A percentile compares a stretch with the other conserved stretches of the same genome.
Conservation (phyloP, 2,329 filamentous ascomycete species). For the Talaromyces sp. region DNA sequence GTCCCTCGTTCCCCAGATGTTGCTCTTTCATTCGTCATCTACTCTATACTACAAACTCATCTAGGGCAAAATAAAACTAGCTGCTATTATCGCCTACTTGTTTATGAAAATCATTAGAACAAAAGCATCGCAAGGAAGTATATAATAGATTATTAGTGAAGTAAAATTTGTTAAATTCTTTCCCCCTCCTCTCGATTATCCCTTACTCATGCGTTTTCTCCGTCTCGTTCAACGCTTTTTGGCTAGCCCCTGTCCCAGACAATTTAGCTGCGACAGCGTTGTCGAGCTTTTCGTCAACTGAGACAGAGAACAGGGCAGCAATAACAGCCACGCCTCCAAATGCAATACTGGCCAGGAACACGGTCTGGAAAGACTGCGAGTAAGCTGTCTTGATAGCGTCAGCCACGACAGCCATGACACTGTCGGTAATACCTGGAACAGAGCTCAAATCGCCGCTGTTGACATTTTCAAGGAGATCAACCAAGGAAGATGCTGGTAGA, state of each 20-base stretch:
- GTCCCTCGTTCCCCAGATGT: no score
- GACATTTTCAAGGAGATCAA: slow-evolving; percentile 29
- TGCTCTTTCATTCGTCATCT: no score
- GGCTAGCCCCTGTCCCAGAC: not conserved
- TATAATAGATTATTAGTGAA: no score
- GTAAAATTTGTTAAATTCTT: no score
- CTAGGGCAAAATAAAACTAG: no score
- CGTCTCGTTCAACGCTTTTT: not conserved
- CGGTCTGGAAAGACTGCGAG: slow-evolving; percentile 37
- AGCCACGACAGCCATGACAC: slow-evolving; percentile 29
- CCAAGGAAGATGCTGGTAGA: slow-evolving; percentile 27
- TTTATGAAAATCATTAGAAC: no score
- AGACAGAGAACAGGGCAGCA: slow-evolving; percentile 5
- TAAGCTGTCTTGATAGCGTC: slow-evolving; percentile 37
- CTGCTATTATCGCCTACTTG: no score
- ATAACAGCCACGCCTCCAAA: slow-evolving; percentile 14
- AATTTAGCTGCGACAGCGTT: slow-evolving; percentile 8
- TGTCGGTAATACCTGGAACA: slow-evolving; percentile 30
- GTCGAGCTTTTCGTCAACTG: slow-evolving; percentile 2
- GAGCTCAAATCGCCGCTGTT: slow-evolving; percentile 24
- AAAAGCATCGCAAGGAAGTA: no score
- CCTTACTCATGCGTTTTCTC: not conserved
- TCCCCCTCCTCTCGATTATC: no score
- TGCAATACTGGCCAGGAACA: slow-evolving; percentile 26
- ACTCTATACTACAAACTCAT: no score